These are phyloP conservation scores for barley (Hordeum vulgare) DNA, from an alignment of 176 grass and related monocot species.

Conservation along the genomic window DNA sequence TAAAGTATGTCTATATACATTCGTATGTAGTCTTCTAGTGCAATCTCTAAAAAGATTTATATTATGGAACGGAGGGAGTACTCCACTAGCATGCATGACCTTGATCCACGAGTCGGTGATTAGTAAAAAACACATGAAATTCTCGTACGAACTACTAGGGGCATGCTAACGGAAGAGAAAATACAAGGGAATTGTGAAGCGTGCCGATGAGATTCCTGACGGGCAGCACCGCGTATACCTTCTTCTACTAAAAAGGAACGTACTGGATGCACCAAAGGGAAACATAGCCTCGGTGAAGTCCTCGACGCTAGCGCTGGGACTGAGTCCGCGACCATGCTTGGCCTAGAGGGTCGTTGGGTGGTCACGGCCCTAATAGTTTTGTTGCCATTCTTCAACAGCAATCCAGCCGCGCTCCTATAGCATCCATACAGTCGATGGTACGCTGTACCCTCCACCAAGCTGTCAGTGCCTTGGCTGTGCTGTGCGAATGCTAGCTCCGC, in stretches of 20 bases:
- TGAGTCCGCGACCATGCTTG: background rate
- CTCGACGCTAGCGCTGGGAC: background rate
- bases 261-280: background rate
- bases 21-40: too few relatives aligned
- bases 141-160: background rate
- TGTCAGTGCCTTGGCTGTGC: background rate
- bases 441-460: conserved; percentile 1
- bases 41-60: too few relatives aligned
- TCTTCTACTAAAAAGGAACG: background rate
- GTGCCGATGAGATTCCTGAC: background rate
- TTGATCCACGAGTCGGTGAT: background rate
- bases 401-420: background rate
- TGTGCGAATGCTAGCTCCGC: background rate
- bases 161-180: background rate
- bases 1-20: too few relatives aligned
- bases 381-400: conserved; percentile 24
- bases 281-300: background rate
- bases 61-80: too few relatives aligned
- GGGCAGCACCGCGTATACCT: too few relatives aligned
- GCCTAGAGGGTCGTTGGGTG: conserved; percentile 21
- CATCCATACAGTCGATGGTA: background rate
- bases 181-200: background rate
- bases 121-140: background rate
- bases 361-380: background rate
- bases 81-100: background rate